Evolutionary conservation across 495 filamentous ascomycete species (phyloP).

Genomic region (Penicillium longicatenatum): DNA sequence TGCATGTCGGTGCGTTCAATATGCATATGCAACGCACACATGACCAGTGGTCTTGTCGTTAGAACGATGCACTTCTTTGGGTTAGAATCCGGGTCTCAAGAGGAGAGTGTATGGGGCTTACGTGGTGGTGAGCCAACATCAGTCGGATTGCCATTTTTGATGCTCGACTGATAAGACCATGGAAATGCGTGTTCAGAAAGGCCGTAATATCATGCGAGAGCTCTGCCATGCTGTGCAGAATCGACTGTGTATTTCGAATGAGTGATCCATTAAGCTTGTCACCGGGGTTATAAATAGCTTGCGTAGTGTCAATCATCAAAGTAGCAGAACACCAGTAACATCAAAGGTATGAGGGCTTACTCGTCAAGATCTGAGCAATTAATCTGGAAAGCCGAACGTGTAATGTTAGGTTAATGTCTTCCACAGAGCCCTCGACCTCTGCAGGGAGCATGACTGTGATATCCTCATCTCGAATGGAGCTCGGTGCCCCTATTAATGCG

Average conservation of each 20-base stretch:
- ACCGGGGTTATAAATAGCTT: constrained; percentile 34
- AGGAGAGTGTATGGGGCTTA: constrained; percentile 7
- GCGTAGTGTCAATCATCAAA: not conserved
- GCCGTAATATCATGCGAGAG: constrained; percentile 30
- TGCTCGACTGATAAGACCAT: constrained; percentile 30
- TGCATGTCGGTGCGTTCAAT: constrained; percentile 28
- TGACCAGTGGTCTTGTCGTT: constrained; percentile 34
- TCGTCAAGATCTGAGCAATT: constrained; percentile 33
- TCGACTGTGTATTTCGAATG: constrained; percentile 32
- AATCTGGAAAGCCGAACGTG: constrained; percentile 33
- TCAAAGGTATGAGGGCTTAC: constrained; percentile 11
- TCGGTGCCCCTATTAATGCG: constrained; percentile 39
- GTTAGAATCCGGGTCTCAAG: not conserved
- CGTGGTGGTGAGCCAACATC: constrained; percentile 36
- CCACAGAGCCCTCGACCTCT: constrained; percentile 26
- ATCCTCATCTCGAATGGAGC: constrained; percentile 40
- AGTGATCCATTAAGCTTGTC: constrained; percentile 29
- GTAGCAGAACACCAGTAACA: not conserved
- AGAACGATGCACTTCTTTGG: constrained; percentile 31
- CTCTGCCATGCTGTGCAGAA: constrained; percentile 30
- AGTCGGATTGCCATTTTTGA: constrained; percentile 36
- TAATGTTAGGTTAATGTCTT: constrained; percentile 31
- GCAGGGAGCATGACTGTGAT: constrained; percentile 38
- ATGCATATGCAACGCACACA: constrained; percentile 37
- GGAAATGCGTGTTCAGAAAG: constrained; percentile 31